Evolutionary conservation across 2,329 filamentous ascomycete genomes (phyloP), one percentile per base, ranked within the genome.

Genomic region (Penicillium sp.): DNA sequence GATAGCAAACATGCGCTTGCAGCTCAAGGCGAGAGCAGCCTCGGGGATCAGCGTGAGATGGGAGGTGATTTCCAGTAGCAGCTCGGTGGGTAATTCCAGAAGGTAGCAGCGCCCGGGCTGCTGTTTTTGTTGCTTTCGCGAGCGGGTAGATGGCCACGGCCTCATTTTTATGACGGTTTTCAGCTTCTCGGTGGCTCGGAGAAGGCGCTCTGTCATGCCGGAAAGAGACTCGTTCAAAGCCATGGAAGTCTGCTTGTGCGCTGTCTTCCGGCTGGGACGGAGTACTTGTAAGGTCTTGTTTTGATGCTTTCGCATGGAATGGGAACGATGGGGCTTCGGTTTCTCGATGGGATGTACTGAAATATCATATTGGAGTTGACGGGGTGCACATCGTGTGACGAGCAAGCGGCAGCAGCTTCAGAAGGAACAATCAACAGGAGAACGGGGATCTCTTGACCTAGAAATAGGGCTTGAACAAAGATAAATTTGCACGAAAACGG

Each of bases 11-110:
- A 74, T 57, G 44, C 70, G 68, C 54, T 68, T 72, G 58, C 70
- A 72, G 17, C 69, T 72, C 46, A 74, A 55, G n/a, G 71, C 70
- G 33, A 74, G 58, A 40, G 64, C 70, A 15, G 71, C 69, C 43
- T 70, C 66, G 32, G 71, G 67, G 7, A 73, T 47, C 12, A 67
- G 57, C 9, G 66, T 61, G 29, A 74, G 53, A 49, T 74, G 64
- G 7, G 70, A 72, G 15, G 64, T 58, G 42, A 74, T 73, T 49
- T 72, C 68, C 17, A 71, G 55, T 12, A 74, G 54, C 39, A 74
- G 46, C 55, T 74, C 71, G 7, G 69, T 72, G 20, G 71, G 71
- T 15, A 74, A 56, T 54, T 72, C 70, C 40, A 72, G 61, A 2
- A 74, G 61, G 52, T 66, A 60, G 51, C 68, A 71, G 43, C 65